Evolutionary conservation across 129 eudicot genomes (phyloP).

Genomic region (Sambucus nigra): DNA sequence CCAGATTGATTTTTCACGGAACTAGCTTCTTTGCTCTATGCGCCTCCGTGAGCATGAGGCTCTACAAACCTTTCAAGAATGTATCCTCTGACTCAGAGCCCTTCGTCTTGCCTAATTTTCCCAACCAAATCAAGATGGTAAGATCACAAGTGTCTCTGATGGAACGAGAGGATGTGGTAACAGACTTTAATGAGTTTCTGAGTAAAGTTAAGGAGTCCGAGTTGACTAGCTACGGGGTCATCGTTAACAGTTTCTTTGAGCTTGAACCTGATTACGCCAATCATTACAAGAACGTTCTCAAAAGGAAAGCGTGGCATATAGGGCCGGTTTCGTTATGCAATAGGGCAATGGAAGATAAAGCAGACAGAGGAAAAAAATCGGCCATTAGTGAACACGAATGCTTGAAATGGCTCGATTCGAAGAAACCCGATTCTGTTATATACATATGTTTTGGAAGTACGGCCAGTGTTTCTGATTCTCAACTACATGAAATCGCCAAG

Average conservation of each 20-base stretch:
- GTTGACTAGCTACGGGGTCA: conserved; percentile 4
- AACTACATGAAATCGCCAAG: conserved; percentile 16
- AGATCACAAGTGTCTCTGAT: neutral
- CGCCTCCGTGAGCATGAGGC: too few species aligned
- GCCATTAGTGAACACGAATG: conserved; percentile 13
- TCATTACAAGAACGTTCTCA: too few species aligned
- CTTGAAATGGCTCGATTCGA: too few species aligned
- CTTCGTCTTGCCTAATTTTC: conserved; percentile 19
- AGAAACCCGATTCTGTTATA: conserved; percentile 16
- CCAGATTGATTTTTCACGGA: too few species aligned
- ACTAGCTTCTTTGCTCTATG: too few species aligned
- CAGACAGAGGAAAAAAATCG: conserved; percentile 13
- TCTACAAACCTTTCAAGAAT: conserved; percentile 7
- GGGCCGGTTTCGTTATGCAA: conserved; percentile 22
- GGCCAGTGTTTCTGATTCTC: neutral
- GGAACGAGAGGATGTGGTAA: neutral
- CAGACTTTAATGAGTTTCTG: neutral
- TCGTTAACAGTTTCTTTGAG: too few species aligned
- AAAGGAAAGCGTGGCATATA: conserved; percentile 17
- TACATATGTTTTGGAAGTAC: conserved; percentile 19
- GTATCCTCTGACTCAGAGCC: conserved; percentile 18
- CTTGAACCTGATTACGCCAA: too few species aligned
- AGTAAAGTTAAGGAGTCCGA: neutral
- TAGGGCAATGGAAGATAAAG: conserved; percentile 13
- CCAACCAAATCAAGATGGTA: conserved; percentile 1